phyloP scores from a whole-genome alignment of 2,329 filamentous ascomycete genomes.

The Hypoxylon sp. region DNA sequence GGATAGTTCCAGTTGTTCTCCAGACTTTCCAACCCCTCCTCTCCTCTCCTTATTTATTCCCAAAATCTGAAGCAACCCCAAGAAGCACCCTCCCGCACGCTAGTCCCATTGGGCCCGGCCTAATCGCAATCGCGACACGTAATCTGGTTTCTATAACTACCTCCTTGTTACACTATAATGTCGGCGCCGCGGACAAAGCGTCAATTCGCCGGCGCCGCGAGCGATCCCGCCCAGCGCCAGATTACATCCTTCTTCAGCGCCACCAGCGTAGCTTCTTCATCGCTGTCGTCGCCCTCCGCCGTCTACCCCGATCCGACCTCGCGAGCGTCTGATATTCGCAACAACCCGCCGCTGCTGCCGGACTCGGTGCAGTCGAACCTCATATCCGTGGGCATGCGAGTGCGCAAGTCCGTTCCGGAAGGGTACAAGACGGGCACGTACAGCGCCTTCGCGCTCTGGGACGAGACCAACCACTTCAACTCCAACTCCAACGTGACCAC shows the following conservation, averaged over 20 bases:
- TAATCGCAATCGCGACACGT: slow-evolving; percentile 29
- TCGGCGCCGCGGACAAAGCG: slow-evolving; percentile 69
- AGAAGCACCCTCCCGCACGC: slow-evolving; percentile 13
- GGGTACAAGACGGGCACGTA: slow-evolving; percentile 84
- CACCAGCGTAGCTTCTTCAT: slow-evolving; percentile 36
- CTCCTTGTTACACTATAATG: slow-evolving; percentile 54
- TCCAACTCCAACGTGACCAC: slow-evolving; percentile 37
- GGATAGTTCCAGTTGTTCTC: background rate
- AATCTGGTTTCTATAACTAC: slow-evolving; percentile 11
- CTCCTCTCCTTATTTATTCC: background rate
- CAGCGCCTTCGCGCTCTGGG: slow-evolving; percentile 65
- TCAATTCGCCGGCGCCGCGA: slow-evolving; percentile 69
- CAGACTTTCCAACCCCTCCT: background rate
- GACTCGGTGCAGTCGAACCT: slow-evolving; percentile 80
- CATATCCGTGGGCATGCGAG: slow-evolving; percentile 92
- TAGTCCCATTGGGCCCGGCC: slow-evolving; percentile 26
- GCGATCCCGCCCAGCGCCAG: slow-evolving; percentile 69
- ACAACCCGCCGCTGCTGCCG: slow-evolving; percentile 70
- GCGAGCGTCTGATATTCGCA: slow-evolving; percentile 26
- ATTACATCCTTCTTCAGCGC: slow-evolving; percentile 73
- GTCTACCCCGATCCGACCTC: slow-evolving; percentile 16
- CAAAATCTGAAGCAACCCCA: slow-evolving; percentile 25
- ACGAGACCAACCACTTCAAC: too few relatives aligned
- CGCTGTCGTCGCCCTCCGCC: slow-evolving; percentile 55
- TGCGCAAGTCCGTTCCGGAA: slow-evolving; percentile 92